Evolutionary conservation across 225 moss, liverwort and hornwort genomes (phyloP).

Genomic region (Ulota crispa): DNA sequence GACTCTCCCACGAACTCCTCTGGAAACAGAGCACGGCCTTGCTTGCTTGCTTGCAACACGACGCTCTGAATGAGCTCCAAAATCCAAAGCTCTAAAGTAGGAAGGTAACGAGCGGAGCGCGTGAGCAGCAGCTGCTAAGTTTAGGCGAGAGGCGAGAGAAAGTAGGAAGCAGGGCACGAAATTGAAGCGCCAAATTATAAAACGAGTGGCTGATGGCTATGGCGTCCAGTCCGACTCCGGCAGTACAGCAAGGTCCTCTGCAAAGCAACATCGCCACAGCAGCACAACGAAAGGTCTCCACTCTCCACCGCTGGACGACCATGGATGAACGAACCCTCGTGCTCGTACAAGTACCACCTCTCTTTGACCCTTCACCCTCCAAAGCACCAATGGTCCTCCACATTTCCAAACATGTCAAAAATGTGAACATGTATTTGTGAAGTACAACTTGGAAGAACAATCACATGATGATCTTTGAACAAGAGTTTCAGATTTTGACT

Average conservation of each 20-base stretch:
- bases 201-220: conserved; percentile 8
- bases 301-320: neutral
- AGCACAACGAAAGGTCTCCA: neutral
- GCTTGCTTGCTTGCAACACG: neutral
- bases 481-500: too few relatives aligned
- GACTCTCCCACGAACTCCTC: neutral
- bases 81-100: neutral
- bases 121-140: neutral
- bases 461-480: too few relatives aligned
- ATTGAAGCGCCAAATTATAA: neutral
- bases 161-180: neutral
- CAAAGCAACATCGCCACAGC: neutral
- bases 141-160: neutral
- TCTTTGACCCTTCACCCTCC: too few relatives aligned
- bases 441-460: too few relatives aligned
- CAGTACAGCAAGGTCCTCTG: neutral
- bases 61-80: neutral
- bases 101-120: neutral
- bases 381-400: too few relatives aligned
- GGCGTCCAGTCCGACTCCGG: neutral
- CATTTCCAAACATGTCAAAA: too few relatives aligned
- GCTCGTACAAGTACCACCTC: neutral
- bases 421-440: too few relatives aligned
- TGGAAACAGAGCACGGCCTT: neutral
- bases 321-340: neutral